Evolutionary conservation across 129 eudicot genomes (phyloP).

Genomic region (Ambrosia trifida): DNA sequence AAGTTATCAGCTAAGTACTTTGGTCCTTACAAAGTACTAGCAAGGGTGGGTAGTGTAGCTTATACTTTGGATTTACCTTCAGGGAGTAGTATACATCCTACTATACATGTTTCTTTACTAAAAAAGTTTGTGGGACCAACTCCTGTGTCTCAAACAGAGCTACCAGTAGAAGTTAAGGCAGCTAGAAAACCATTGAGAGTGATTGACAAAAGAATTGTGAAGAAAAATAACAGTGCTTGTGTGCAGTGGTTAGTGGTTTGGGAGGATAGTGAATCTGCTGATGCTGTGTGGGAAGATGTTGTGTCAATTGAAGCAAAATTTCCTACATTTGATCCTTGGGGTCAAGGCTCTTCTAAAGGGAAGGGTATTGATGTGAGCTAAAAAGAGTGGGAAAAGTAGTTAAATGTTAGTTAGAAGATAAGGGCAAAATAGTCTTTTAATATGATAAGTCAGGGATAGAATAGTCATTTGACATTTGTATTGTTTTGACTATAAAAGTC

Average conservation of each 20-base stretch:
- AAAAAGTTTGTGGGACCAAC: background rate
- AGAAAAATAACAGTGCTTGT: background rate
- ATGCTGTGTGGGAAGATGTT: background rate
- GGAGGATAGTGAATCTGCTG: background rate
- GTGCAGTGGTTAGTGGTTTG: background rate
- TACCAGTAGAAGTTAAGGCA: background rate
- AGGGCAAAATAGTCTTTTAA: no score
- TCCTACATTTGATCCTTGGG: conserved; percentile 7
- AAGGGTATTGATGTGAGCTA: background rate
- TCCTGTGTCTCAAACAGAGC: no score
- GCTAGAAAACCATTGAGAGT: background rate
- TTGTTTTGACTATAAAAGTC: no score
- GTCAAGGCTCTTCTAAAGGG: conserved; percentile 7
- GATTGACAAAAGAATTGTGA: background rate
- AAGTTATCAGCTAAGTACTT: background rate
- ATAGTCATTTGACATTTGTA: no score
- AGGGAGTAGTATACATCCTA: background rate
- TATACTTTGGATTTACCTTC: background rate
- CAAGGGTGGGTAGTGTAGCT: background rate
- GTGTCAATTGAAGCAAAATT: background rate
- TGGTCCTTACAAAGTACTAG: background rate
- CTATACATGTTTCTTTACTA: background rate
- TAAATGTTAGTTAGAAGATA: no score
- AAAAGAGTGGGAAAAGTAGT: no score
- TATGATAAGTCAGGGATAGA: no score